Base-by-base conservation (phyloP, 1,139 yeast genomes). In the Protomyces inouyei region DNA sequence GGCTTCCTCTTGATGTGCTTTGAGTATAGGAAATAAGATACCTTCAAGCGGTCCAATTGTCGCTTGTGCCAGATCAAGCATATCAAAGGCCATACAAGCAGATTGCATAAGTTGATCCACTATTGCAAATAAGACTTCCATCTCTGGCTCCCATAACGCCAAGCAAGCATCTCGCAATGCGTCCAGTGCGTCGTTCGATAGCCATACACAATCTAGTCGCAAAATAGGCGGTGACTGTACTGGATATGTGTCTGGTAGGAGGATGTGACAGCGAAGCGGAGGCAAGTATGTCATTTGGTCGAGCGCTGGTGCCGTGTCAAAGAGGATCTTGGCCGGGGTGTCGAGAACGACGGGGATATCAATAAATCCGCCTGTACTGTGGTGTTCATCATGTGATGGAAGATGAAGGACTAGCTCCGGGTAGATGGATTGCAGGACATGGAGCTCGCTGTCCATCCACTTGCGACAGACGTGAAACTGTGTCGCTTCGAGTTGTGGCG, bases 391-490 rank as follows among this genome's bases (percentile, higher is more conserved):
- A 36, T 43, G 21, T 40, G 32, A 21, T 8, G 14, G 5, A 14
- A 6, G 57, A 36, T 36, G 25, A 5, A 61, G 14, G n/a, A 46
- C 35, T n/a, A 63, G 53, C 35, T 63, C 65, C 10, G 57, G 65
- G 55, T 51, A 64, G 32, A 60, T 64, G 18, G 61, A 37, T 18
- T 60, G 63, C 16, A 69, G 40, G 35, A 68, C 71, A 55, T 68
- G 73, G 2, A 74, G 67, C 21, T 73, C 75, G 16, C 71, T 69
- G 66, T 76, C 79, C 23, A 78, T 69, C 23, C 48, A 43, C 16
- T 5, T 10, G 18, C 16, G 43, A 5, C 0, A n/a, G 32, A 28
- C 32, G 32, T 28, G 32, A 6, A 28, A 28, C 5, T 28, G 32
- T 28, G 32, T 28, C 32, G 32, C 32, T 5, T 28, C 32, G 8